Evolutionary conservation across 2,329 filamentous ascomycete genomes (phyloP), one percentile per base, ranked within the genome.

Genomic region (Apiospora pterosperma): DNA sequence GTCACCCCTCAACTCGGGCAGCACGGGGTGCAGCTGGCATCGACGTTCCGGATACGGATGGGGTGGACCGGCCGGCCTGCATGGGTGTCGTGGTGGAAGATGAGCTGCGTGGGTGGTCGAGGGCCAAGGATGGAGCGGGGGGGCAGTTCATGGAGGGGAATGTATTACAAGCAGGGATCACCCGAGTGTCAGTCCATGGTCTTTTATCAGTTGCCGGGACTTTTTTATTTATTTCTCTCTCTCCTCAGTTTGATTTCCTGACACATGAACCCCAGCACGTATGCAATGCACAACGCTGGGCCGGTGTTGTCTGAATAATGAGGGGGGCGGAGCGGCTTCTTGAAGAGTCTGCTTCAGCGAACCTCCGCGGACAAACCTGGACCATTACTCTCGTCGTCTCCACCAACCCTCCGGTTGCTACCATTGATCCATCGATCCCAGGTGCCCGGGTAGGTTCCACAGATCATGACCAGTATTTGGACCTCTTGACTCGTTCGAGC

Each of bases 11-110:
- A 71, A 73, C 61, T 73, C 73, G 31, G 69, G 69, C 0, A 77
- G 44, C 78, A 76, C 66, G 81, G 81, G 36, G 80, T 80, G 70
- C 82, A 84, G 61, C 12, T 5, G 44, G 44, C 4, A 16, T 31
- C 25, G 12, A 8, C 2, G 44, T 52, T 14, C 44, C 44, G 5
- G 25, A 31, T 3, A 52, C 44, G 2, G 31, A 52, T 8, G 44
- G 44, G 25, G 44, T 52, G 25, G 25, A 52, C 3, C 14, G 7
- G 44, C 44, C 44, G 14, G 7, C 16, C 3, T 52, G 44, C 25
- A 19, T 52, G 14, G 14, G 4, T 25, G 7, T 52, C 14, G 25
- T 25, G 16, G 7, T 25, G 25, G 44, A 31, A 6, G 44, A 52
- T 31, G 44, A 28, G 44, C 16, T 52, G 44, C 25, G 31, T 0